Evolutionary conservation across 805 yeast genomes (phyloP), one percentile per base, ranked within the genome.

Genomic region (Candida tibetensis): DNA sequence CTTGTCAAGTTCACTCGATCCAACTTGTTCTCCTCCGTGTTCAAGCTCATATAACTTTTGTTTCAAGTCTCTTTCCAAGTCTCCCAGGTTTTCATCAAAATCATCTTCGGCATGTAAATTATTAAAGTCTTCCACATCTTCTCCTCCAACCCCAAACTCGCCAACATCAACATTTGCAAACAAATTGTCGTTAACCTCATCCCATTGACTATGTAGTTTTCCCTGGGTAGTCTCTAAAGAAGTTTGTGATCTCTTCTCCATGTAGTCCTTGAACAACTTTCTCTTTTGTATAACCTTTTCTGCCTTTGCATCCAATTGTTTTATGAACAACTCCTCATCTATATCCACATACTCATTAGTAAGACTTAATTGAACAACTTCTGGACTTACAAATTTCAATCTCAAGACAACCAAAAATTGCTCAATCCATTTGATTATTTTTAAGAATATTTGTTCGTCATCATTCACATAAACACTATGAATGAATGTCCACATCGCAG

Each of bases 381-480:
- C 62, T 5, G 63, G 53, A 4, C 66, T 65, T 9, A 50, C 62
- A 51, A 73, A 81, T 40, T 90, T 86, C 36, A 70, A 66, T 40
- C 85, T 74, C 35, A 90, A 62, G 44, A 86, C 77, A 9, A 67
- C 64, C 18, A 89, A 64, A 36, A 88, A 78, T 14, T 70, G 65
- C 41, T 84, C 79, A 31, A 87, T 69, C 97, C 97, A 91, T 4
- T 60, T 59, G 31, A 87, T 72, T 36, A 93, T 63, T 3, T 80
- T 79, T 35, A 81, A 78, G 62, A 91, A 91, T 4, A 91, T 63
- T 4, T 80, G 76, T 22, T 76, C 76, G 26, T 78, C 69, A 53
- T 91, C 98, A 46, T 85, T 79, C n/a, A 72, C 44, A 58, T 90
- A 89, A n/a, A 89, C 76, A 37, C 84, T 81, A 53, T 87, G 91